These are phyloP conservation scores for Erodium trifolium DNA, from an alignment of 441 rosid species.

Conservation along the genomic window DNA sequence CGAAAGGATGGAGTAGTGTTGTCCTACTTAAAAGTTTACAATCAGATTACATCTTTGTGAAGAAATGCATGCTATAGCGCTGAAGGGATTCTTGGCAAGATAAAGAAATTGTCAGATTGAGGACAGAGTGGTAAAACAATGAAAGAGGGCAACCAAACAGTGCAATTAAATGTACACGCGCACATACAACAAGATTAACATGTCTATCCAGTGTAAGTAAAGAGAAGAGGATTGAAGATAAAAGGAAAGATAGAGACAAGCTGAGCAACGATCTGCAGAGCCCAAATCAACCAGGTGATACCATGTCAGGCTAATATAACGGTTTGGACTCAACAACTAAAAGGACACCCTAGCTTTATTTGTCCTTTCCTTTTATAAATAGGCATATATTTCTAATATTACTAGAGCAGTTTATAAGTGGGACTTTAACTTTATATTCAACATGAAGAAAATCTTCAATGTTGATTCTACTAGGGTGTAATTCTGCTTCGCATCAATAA, in stretches of 20 bases:
- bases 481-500: background rate
- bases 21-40: background rate
- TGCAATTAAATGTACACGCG: background rate
- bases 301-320: too few species aligned
- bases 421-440: background rate
- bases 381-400: background rate
- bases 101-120: background rate
- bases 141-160: background rate
- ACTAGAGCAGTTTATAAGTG: background rate
- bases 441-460: background rate
- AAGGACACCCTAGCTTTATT: background rate
- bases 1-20: too few species aligned
- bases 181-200: background rate
- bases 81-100: background rate
- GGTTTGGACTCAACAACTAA: background rate
- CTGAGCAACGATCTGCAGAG: background rate
- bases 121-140: background rate
- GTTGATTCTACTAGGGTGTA: background rate
- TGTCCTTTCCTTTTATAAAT: background rate
- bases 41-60: background rate
- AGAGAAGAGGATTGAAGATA: background rate
- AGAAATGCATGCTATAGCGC: background rate
- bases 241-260: background rate
- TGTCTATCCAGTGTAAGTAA: background rate
- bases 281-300: background rate